Evolutionary conservation across 1,139 yeast genomes (phyloP).

Genomic region (Protomyces macrosporus): DNA sequence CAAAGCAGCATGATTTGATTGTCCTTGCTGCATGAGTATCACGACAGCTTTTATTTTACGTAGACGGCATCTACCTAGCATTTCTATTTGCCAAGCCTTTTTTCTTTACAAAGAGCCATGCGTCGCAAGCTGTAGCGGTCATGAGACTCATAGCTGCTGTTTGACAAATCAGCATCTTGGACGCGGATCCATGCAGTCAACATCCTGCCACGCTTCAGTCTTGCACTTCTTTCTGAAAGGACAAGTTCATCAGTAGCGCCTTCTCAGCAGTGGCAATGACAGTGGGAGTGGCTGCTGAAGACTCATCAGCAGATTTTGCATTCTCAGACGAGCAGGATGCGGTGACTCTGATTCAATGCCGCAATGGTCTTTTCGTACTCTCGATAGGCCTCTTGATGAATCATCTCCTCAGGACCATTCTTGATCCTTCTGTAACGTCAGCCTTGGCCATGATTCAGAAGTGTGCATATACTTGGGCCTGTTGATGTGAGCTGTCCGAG

Average conservation of each 20-base stretch:
- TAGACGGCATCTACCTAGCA: neutral
- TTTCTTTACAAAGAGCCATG: too few species aligned
- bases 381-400: neutral
- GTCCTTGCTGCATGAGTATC: slow-evolving; percentile 8
- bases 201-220: too few species aligned
- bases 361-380: neutral
- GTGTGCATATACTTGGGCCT: neutral
- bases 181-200: too few species aligned
- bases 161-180: too few species aligned
- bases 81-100: neutral
- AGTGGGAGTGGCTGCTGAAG: too few species aligned
- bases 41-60: too few species aligned
- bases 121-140: too few species aligned
- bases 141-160: too few species aligned
- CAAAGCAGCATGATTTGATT: slow-evolving; percentile 1
- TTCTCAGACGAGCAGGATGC: neutral
- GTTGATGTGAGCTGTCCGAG: neutral
- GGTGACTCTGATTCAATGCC: neutral
- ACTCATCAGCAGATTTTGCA: too few species aligned
- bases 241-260: too few species aligned
- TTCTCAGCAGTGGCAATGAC: too few species aligned
- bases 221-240: too few species aligned
- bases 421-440: neutral
- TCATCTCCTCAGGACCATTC: neutral
- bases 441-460: neutral